Conservation (phyloP, 192 early-diverging fungal genomes). For the Podila verticillata region DNA sequence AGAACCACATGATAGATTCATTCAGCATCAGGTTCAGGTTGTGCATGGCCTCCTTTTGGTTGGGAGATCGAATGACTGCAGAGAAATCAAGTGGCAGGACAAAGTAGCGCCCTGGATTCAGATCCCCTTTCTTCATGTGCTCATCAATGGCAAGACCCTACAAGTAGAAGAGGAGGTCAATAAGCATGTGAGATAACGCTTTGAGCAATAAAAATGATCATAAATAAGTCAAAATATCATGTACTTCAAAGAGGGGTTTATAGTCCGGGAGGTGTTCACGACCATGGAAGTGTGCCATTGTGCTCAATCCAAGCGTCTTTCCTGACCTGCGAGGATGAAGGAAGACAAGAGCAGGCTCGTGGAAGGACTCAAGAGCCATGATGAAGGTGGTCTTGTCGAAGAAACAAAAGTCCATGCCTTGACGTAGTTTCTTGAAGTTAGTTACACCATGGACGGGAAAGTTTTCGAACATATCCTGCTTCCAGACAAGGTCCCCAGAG, state of each 20-base stretch:
- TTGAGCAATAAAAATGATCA: conserved; percentile 12
- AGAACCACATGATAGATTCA: conserved; percentile 37
- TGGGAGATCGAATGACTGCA: conserved; percentile 11
- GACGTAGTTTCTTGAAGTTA: conserved; percentile 25
- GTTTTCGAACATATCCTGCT: conserved; percentile 20
- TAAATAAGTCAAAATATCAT: conserved; percentile 14
- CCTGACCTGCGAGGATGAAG: conserved; percentile 45
- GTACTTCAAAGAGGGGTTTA: conserved; percentile 33
- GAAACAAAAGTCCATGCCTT: conserved; percentile 19
- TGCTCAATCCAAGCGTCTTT: conserved; percentile 43
- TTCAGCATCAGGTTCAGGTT: conserved; percentile 39
- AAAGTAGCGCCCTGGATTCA: conserved; percentile 22
- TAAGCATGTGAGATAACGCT: conserved; percentile 8
- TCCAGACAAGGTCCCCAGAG: conserved; percentile 40
- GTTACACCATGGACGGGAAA: conserved; percentile 29
- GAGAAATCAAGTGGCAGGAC: conserved; percentile 36
- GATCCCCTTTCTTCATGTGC: conserved; percentile 13
- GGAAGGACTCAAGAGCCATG: conserved; percentile 25
- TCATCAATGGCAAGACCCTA: conserved; percentile 44
- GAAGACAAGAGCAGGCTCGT: conserved; percentile 28
- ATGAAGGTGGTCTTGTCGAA: conserved; percentile 47
- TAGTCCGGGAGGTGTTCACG: conserved; percentile 44
- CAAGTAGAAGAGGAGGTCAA: conserved; percentile 18
- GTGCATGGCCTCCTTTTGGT: conserved; percentile 7
- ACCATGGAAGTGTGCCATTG: conserved; percentile 51